Evolutionary conservation across 176 grass and related monocot species (phyloP), one percentile per base, ranked within the genome.

Genomic region (Thinopyrum elongatum): DNA sequence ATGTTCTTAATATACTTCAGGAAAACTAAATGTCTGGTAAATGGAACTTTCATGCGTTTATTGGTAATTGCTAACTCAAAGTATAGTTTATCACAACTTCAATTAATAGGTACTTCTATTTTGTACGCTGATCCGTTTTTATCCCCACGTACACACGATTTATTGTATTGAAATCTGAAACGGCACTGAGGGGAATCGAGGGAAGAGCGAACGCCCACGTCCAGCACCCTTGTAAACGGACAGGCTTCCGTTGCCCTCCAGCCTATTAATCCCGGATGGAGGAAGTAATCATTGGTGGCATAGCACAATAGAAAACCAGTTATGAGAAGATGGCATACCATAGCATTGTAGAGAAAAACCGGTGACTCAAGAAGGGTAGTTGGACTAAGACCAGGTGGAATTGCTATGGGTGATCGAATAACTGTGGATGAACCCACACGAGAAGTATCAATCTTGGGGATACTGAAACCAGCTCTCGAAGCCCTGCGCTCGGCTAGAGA

Each of bases 301-400:
- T 53, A 84, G 10, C 34, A 58, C 33, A 58, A 68, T 79, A 84
- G 65, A 12, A 85, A 84, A 78, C 73, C 15, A 66, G 74, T 38
- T 74, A 77, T 62, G 49, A 71, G 87, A 79, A 86, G 22, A 88
- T 72, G 46, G 8, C 82, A 70, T 97, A 99, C 97, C 94, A 87
- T 63, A 68, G 80, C 62, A 73, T 99, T 94, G 84, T 88, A 91
- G 77, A 99, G 94, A 70, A 99, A 92, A 82, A 97, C 92, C 10
- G 97, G 97, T 31, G 97, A 99, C 35, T 99, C 97, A 27, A 99
- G 85, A 61, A 97, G 85, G 42, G 85, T 80, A 44, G 92, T 94
- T 65, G 97, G 97, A 80, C 97, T 99, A 51, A 99, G 89, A 74
- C 97, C 97, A 77, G 94, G 94, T 65, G 97, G 94, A 84, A 99